Conservation (phyloP, 106 monocot genomes). For the Allium fistulosum region DNA sequence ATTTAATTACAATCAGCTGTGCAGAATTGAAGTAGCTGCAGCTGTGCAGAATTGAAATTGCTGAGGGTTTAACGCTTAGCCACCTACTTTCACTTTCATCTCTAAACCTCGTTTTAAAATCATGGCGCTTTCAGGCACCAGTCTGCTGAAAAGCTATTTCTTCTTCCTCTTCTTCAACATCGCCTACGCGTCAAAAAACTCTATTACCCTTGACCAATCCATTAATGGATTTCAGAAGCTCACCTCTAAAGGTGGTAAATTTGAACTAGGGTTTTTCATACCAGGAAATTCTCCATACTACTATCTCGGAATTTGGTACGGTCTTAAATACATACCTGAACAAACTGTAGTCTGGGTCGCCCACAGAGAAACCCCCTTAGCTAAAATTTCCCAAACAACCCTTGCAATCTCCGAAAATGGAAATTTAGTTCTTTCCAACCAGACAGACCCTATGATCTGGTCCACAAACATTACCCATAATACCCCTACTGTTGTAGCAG, state of each 20-base stretch:
- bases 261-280: slow-evolving; percentile 39
- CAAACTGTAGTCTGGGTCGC: slow-evolving; percentile 17
- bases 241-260: slow-evolving; percentile 26
- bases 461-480: slow-evolving; percentile 17
- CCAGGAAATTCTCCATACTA: slow-evolving; percentile 14
- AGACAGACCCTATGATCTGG: slow-evolving; percentile 17
- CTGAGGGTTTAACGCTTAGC: no score
- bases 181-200: slow-evolving; percentile 9
- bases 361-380: slow-evolving; percentile 19
- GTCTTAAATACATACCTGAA: slow-evolving; percentile 8
- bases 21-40: no score
- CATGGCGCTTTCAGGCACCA: no score
- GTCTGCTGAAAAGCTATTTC: no score
- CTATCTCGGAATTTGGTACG: slow-evolving; percentile 54
- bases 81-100: no score
- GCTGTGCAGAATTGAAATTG: no score
- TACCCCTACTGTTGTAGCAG: slow-evolving; percentile 1
- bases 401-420: slow-evolving; percentile 23
- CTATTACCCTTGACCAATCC: slow-evolving; percentile 9
- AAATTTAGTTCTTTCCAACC: slow-evolving; percentile 20
- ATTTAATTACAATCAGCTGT: no score
- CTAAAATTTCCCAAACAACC: background rate
- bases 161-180: background rate
- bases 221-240: slow-evolving; percentile 22
- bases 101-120: no score